Base-by-base conservation (phyloP, 2,329 filamentous ascomycete genomes). In the Trematosphaeria pertusa region DNA sequence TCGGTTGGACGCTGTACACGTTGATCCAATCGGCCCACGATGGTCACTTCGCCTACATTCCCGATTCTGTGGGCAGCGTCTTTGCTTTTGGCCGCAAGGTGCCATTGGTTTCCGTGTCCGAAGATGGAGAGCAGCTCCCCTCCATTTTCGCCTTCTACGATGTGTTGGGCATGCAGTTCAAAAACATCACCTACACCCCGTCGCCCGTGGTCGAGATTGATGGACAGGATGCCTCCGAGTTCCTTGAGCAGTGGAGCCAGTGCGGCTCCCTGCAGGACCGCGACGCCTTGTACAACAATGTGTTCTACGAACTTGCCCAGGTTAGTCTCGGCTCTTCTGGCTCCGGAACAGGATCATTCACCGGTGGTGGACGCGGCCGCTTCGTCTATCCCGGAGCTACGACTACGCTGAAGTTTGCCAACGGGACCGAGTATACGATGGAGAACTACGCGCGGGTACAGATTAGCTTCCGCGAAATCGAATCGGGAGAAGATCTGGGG, bases 21-120 rank as follows among this genome's bases (percentile, higher is more conserved):
- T 66, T 83, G 11, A 76, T 86, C 37, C 74, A 75, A 15, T 75
- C 75, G 1, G 80, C 82, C 2, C 84, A 88, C 55, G 86, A 89
- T 62, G 84, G 85, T 2, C 87, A 89, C 62, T 84, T 87, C 46
- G 64, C 70, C 1, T 84, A 80, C 60, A 69, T 77, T 15, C 79
- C 81, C 1, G 80, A 84, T 50, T 71, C 77, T 3, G 76, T 85
- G 17, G 76, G 74, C 31, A 69, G 46, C 2, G 61, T 80, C 6
- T 83, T 85, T 62, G 71, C 55, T 45, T 86, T 62, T 57, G 75
- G 73, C 5, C 73, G 79, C 10, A 67, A 69, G 14, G 61, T 79
- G 59, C 73, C 75, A 26, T 50, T 87, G 1, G 82, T 87, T 0
- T 87, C 84, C 0, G 77, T 87, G 3, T 87, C 84, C 2, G 60